A percentile compares a stretch with the other conserved stretches of the same genome.
phyloP scores from a whole-genome alignment of 176 grass and related monocot genomes.

The Musa beccarii region DNA sequence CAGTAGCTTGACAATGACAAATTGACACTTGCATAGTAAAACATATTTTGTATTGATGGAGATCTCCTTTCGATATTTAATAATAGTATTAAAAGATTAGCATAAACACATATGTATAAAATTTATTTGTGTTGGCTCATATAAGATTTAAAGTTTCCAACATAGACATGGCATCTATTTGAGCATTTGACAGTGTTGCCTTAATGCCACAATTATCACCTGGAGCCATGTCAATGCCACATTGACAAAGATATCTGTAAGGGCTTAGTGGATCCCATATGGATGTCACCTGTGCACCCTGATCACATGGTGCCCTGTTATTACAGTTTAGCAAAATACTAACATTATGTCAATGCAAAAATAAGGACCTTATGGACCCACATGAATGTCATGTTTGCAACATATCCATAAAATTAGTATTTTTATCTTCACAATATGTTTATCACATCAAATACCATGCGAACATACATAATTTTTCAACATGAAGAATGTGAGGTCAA shows the following conservation, averaged over 20 bases:
- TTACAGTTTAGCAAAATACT: no score
- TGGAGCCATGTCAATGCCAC: neutral
- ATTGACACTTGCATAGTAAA: no score
- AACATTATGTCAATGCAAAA: neutral
- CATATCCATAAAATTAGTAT: neutral
- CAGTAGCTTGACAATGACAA: no score
- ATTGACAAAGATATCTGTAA: neutral
- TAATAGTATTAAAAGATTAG: neutral
- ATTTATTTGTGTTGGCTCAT: neutral
- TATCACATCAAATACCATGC: no score
- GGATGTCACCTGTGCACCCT: neutral
- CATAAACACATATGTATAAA: neutral
- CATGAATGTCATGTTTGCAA: neutral
- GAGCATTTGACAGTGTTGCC: neutral
- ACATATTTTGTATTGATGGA: neutral
- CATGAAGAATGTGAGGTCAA: no score
- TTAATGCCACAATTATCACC: neutral
- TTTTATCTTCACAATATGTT: no score
- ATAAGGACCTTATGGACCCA: neutral
- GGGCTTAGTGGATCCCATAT: neutral
- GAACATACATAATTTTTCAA: no score
- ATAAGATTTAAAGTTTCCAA: neutral
- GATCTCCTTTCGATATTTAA: neutral
- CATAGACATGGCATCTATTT: neutral
- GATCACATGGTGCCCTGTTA: no score